phyloP scores from a whole-genome alignment of 768 basidiomycete species.

The Suillus subalutaceus region DNA sequence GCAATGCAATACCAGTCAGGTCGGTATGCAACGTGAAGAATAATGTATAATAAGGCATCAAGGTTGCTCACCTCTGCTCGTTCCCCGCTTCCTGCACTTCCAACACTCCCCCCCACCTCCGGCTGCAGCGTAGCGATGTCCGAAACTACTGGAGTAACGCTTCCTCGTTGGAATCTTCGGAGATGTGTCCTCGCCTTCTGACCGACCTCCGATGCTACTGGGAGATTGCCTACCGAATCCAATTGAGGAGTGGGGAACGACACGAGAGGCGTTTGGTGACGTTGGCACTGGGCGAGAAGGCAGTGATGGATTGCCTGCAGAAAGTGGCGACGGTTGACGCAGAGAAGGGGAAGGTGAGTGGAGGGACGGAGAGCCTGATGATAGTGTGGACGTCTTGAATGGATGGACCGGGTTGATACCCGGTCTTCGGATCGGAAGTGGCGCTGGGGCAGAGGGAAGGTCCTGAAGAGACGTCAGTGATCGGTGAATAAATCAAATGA shows the following conservation, averaged over 20 bases:
- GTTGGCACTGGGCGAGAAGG: constrained; percentile 40
- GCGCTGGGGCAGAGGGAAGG: constrained; percentile 40
- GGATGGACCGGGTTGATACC: constrained; percentile 46
- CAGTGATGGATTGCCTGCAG: constrained; percentile 36
- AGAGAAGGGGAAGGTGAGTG: constrained; percentile 52
- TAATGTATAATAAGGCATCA: neutral
- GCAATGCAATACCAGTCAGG: neutral
- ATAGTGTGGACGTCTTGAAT: constrained; percentile 54
- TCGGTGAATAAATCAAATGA: constrained; percentile 4
- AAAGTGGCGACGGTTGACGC: constrained; percentile 48
- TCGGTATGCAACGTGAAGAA: neutral
- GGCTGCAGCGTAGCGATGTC: constrained; percentile 61
- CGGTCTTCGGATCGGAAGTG: constrained; percentile 48
- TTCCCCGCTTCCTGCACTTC: constrained; percentile 44
- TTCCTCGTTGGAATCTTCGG: constrained; percentile 42
- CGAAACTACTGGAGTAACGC: constrained; percentile 79
- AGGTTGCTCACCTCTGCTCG: constrained; percentile 26
- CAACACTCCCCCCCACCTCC: constrained; percentile 35
- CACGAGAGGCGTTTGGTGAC: constrained; percentile 46
- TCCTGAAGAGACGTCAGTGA: constrained; percentile 28
- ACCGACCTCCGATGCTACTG: constrained; percentile 45
- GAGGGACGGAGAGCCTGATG: constrained; percentile 50
- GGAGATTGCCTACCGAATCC: constrained; percentile 39
- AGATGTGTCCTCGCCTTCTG: constrained; percentile 37
- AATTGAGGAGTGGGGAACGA: constrained; percentile 42